Percentiles rank a stretch among this genome's conserved stretches.
These are phyloP conservation scores for Cercospora zeina DNA, from an alignment of 2,329 filamentous ascomycete species.

Conservation along the genomic window DNA sequence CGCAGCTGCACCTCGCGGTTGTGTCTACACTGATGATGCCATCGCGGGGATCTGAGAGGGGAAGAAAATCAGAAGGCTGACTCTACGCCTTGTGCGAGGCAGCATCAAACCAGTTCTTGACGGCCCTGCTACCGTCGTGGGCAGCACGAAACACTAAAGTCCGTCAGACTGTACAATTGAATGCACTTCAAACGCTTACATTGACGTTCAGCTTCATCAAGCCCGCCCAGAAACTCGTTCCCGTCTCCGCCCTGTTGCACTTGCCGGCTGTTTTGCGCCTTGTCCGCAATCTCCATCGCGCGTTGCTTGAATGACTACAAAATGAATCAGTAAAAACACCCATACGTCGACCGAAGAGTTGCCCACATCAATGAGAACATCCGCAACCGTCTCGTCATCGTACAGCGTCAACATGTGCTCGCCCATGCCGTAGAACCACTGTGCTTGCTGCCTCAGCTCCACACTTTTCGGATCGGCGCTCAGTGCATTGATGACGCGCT, in stretches of 20 bases:
- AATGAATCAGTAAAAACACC: constrained; percentile 4
- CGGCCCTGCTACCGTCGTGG: constrained; percentile 51
- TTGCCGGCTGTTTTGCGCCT: constrained; percentile 75
- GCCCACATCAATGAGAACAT: constrained; percentile 54
- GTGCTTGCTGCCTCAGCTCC: constrained; percentile 76
- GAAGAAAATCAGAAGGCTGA: not conserved
- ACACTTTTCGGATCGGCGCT: constrained; percentile 88
- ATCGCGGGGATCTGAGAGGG: not conserved
- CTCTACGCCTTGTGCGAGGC: constrained; percentile 5
- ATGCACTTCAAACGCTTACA: constrained; percentile 13
- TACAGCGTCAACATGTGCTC: constrained; percentile 86
- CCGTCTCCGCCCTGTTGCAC: constrained; percentile 26
- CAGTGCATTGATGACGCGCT: constrained; percentile 81
- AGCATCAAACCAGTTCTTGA: constrained; percentile 45
- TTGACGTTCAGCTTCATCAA: constrained; percentile 86
- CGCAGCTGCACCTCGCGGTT: no score
- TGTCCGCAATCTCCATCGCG: constrained; percentile 79
- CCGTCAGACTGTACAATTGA: not conserved
- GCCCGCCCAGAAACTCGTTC: constrained; percentile 78
- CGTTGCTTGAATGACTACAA: constrained; percentile 73
- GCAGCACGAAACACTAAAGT: constrained; percentile 50
- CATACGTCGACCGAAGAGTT: not conserved
- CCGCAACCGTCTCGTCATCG: constrained; percentile 78
- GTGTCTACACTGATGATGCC: not conserved
- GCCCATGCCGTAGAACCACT: constrained; percentile 84